phyloP scores from a whole-genome alignment of 768 basidiomycete species.

The Pholiota conissans region DNA sequence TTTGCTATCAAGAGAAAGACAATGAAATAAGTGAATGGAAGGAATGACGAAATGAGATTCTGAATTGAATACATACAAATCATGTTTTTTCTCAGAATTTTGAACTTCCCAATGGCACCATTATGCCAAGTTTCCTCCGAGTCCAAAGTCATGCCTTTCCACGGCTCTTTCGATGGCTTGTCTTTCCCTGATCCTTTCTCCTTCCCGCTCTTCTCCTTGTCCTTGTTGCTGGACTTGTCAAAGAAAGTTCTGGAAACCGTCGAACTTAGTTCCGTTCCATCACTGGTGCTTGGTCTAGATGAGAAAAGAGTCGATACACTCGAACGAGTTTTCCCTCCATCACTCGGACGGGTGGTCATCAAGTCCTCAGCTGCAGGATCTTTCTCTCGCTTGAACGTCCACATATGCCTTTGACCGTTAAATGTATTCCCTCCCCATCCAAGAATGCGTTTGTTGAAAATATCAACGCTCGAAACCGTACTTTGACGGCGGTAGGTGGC shows the following conservation, averaged over 20 bases:
- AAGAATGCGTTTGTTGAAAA: slow-evolving; percentile 34
- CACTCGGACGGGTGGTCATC: slow-evolving; percentile 6
- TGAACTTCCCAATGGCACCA: slow-evolving; percentile 61
- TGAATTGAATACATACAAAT: slow-evolving; percentile 28
- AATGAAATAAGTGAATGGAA: slow-evolving; percentile 1
- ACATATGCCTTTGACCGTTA: slow-evolving; percentile 42
- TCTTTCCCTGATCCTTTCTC: slow-evolving; percentile 21
- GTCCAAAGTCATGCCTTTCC: slow-evolving; percentile 51
- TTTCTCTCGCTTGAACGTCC: slow-evolving; percentile 61
- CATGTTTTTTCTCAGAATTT: slow-evolving; percentile 50
- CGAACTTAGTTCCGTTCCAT: slow-evolving; percentile 15
- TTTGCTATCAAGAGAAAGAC: slow-evolving; percentile 29
- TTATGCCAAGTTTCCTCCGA: slow-evolving; percentile 70
- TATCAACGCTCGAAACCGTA: slow-evolving; percentile 44
- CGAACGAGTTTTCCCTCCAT: slow-evolving; percentile 16
- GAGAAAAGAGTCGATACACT: slow-evolving; percentile 29
- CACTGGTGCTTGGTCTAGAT: slow-evolving; percentile 29
- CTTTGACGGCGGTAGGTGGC: slow-evolving; percentile 39
- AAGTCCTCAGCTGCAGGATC: slow-evolving; percentile 22
- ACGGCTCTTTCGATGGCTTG: slow-evolving; percentile 28
- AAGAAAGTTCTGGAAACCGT: slow-evolving; percentile 11
- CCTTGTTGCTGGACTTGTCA: slow-evolving; percentile 15
- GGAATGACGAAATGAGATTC: slow-evolving; percentile 5
- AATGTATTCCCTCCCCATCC: slow-evolving; percentile 49
- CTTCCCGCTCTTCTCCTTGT: slow-evolving; percentile 11